Evolutionary conservation across 345 rosid species (phyloP).

Genomic region (Erucastrum elatum): DNA sequence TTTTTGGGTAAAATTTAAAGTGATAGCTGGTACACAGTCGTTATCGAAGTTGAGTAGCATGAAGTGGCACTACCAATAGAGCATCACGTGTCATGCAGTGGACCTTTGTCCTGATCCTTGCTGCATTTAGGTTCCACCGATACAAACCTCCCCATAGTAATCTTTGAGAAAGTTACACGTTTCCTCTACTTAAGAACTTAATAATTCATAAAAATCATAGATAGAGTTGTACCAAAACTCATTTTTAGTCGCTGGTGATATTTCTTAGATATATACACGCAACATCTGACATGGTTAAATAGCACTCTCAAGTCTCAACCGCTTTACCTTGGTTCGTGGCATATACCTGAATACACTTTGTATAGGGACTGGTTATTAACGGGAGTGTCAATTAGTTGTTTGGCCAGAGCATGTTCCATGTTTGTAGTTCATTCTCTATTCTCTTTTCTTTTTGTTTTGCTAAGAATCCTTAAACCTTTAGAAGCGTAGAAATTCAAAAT

Average conservation of each 20-base stretch:
- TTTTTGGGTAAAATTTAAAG: background rate
- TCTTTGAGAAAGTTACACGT: conserved; percentile 18
- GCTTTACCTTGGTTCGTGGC: background rate
- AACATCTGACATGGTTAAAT: conserved; percentile 21
- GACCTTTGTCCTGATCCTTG: conserved; percentile 28
- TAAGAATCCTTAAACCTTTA: background rate
- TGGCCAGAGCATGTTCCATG: conserved; percentile 22
- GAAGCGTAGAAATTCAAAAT: background rate
- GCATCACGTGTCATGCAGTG: conserved; percentile 30
- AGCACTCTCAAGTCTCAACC: background rate
- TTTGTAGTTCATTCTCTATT: background rate
- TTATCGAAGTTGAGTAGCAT: conserved; percentile 16
- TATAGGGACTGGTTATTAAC: background rate
- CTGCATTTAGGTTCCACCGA: conserved; percentile 24
- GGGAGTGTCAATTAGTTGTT: background rate
- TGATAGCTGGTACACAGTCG: conserved; percentile 2
- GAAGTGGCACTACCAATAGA: conserved; percentile 8
- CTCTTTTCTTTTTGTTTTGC: background rate
- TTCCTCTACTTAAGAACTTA: conserved; percentile 8
- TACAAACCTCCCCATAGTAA: conserved; percentile 15
- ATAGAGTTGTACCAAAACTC: conserved; percentile 4
- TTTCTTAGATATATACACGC: conserved; percentile 21
- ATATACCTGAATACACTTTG: background rate
- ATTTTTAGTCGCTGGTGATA: conserved; percentile 9
- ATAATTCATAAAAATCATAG: background rate